phyloP scores from a whole-genome alignment of 2,329 filamentous ascomycete genomes.

The Calonectria leucothoes region DNA sequence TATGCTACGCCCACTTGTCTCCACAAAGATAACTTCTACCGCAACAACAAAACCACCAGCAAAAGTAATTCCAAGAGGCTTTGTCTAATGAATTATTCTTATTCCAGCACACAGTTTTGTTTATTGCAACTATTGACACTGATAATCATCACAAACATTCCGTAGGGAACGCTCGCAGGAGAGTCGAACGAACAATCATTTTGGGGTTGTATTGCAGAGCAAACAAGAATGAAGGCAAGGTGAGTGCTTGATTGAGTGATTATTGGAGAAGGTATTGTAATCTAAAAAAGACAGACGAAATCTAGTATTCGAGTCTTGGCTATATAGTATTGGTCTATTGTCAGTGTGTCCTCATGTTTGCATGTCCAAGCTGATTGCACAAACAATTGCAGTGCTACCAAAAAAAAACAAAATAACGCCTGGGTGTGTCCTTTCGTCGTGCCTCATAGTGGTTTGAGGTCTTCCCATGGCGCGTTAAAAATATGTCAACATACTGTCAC shows the following conservation, averaged over 20 bases:
- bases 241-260: not conserved
- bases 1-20: too few relatives aligned
- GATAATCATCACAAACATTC: too few relatives aligned
- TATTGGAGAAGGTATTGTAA: not conserved
- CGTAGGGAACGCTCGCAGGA: too few relatives aligned
- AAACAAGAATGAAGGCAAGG: not conserved
- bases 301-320: not conserved
- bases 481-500: slow-evolving; percentile 19
- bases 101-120: too few relatives aligned
- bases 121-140: too few relatives aligned
- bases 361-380: slow-evolving; percentile 33
- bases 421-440: slow-evolving; percentile 24
- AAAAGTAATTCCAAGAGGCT: too few relatives aligned
- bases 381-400: not conserved
- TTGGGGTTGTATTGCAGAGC: too few relatives aligned
- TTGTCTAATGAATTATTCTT: too few relatives aligned
- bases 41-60: too few relatives aligned
- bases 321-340: slow-evolving; percentile 5
- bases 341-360: not conserved
- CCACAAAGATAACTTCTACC: too few relatives aligned
- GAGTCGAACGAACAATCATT: too few relatives aligned
- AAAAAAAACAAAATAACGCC: slow-evolving; percentile 31
- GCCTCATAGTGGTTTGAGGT: slow-evolving; percentile 29
- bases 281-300: not conserved
- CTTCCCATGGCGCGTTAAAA: slow-evolving; percentile 22